These are phyloP conservation scores for Pilatotrama ljubarskyi DNA, from an alignment of 768 basidiomycete genomes.

Conservation along the genomic window DNA sequence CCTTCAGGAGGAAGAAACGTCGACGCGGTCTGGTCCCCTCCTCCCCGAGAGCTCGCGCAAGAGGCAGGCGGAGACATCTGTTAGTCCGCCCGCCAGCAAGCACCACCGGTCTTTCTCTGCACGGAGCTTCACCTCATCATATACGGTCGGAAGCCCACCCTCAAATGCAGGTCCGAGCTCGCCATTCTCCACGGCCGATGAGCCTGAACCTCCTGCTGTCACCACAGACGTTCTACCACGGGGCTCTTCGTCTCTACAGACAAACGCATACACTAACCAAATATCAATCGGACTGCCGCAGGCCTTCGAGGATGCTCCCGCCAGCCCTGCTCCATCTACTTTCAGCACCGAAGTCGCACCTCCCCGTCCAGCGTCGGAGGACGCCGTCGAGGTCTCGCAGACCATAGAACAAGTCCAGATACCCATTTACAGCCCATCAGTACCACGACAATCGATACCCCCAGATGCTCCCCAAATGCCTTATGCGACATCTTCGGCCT, in stretches of 20 bases:
- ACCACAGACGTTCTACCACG: background rate
- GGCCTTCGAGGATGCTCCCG: background rate
- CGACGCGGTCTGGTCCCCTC: background rate
- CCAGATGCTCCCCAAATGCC: background rate
- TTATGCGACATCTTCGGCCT: background rate
- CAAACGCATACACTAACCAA: background rate
- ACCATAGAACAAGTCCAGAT: too few species aligned
- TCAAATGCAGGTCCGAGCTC: background rate
- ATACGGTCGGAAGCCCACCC: background rate
- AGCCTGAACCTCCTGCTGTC: background rate
- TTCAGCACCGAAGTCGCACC: background rate
- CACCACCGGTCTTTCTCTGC: slow-evolving; percentile 1
- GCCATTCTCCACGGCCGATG: background rate
- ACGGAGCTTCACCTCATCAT: background rate
- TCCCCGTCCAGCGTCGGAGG: background rate
- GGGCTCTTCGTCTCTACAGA: too few species aligned
- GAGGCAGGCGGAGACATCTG: background rate
- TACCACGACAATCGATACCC: too few species aligned
- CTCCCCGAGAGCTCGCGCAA: background rate
- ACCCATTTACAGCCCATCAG: too few species aligned
- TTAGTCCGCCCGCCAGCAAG: background rate
- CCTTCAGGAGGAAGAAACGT: slow-evolving; percentile 36
- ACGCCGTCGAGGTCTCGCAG: too few species aligned
- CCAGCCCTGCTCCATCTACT: background rate
- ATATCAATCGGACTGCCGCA: background rate